phyloP scores from a whole-genome alignment of 1,139 yeast genomes.

The Suhomyces terraborum region DNA sequence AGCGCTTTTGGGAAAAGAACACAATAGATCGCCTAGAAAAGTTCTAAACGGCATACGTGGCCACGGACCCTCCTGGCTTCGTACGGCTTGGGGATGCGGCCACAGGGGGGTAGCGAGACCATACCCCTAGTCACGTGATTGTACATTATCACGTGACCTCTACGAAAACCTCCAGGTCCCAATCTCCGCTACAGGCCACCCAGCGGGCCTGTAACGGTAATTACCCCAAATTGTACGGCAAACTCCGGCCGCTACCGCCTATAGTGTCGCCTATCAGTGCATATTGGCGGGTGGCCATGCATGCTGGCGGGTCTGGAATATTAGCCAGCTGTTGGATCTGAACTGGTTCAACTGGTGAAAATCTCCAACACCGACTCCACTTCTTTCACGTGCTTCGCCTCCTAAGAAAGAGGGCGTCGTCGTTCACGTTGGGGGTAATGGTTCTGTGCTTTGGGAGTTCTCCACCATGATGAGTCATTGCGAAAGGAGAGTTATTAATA shows the following conservation, averaged over 20 bases:
- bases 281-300: not conserved
- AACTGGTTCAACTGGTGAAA: too few relatives aligned
- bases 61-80: not conserved
- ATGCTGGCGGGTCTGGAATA: too few relatives aligned
- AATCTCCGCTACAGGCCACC: not conserved
- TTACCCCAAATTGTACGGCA: not conserved
- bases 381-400: not conserved
- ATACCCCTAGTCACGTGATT: too few relatives aligned
- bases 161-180: not conserved
- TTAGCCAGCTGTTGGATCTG: too few relatives aligned
- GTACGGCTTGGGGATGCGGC: not conserved
- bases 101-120: not conserved
- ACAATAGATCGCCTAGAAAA: not conserved
- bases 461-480: not conserved
- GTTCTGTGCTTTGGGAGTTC: not conserved
- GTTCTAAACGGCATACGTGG: not conserved
- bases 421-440: too few relatives aligned
- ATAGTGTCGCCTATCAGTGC: not conserved
- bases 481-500: conserved; percentile 7
- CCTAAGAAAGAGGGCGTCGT: too few relatives aligned
- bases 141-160: not conserved
- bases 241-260: not conserved
- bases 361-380: too few relatives aligned
- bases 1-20: not conserved
- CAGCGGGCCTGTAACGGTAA: conserved; percentile 8